Percentiles rank a stretch among this genome's conserved stretches.
These are phyloP conservation scores for Acanthamoeba healyi DNA, from an alignment of 208 protist genomes.

Conservation along the genomic window DNA sequence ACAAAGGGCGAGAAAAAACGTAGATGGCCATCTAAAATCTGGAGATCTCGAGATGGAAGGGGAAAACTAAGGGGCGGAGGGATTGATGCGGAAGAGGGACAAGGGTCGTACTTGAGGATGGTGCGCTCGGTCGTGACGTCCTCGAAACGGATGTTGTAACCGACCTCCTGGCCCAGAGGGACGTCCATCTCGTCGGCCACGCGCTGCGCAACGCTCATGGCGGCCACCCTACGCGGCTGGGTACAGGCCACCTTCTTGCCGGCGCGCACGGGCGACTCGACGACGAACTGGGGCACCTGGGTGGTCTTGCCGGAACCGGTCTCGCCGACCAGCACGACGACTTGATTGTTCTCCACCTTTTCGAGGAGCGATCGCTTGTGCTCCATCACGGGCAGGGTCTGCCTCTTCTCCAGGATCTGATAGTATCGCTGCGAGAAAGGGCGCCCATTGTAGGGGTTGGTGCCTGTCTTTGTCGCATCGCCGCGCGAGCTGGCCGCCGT, in stretches of 20 bases:
- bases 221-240: constrained; percentile 99
- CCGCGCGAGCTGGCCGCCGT: background rate
- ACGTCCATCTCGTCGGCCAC: constrained; percentile 95
- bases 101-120: constrained; percentile 90
- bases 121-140: constrained; percentile 89
- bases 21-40: too few relatives aligned
- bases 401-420: constrained; percentile 92
- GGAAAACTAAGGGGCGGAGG: too few relatives aligned
- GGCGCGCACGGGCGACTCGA: constrained; percentile 84
- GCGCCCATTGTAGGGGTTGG: constrained; percentile 88
- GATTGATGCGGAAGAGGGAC: background rate
- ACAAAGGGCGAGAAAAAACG: background rate
- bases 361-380: constrained; percentile 90
- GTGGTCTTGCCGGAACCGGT: constrained; percentile 97
- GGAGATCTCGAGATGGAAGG: too few relatives aligned
- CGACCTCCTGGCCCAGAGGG: constrained; percentile 91
- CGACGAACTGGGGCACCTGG: constrained; percentile 94
- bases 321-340: constrained; percentile 93
- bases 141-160: constrained; percentile 96
- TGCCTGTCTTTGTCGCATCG: background rate
- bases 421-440: constrained; percentile 91
- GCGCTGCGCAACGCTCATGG: constrained; percentile 98
- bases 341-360: constrained; percentile 86
- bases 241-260: constrained; percentile 94
- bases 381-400: constrained; percentile 92